These are phyloP conservation scores for Talaromyces funiculosus DNA, from an alignment of 2,329 filamentous ascomycete genomes.

Conservation along the genomic window DNA sequence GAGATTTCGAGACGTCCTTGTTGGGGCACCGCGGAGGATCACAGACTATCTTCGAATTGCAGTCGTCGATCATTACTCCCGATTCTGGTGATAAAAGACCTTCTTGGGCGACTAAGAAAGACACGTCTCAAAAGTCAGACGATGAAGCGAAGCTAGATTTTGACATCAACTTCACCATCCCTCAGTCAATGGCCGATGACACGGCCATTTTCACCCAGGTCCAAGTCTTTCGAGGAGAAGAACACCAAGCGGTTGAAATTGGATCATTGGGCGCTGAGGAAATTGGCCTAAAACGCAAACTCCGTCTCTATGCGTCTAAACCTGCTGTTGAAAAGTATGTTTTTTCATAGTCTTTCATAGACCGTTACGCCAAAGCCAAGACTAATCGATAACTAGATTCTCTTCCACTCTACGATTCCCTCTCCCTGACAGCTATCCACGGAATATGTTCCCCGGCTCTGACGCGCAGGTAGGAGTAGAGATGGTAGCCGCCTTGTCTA, in stretches of 20 bases:
- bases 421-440: slow-evolving; percentile 75
- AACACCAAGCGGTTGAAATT: slow-evolving; percentile 13
- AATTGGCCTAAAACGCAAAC: slow-evolving; percentile 24
- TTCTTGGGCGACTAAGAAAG: slow-evolving; percentile 9
- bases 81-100: slow-evolving; percentile 10
- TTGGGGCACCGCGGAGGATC: slow-evolving; percentile 55
- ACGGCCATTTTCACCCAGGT: slow-evolving; percentile 33
- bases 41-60: slow-evolving; percentile 70
- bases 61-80: slow-evolving; percentile 54
- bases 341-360: not conserved
- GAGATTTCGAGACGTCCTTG: slow-evolving; percentile 43
- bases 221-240: slow-evolving; percentile 27
- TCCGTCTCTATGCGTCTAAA: slow-evolving; percentile 29
- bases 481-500: slow-evolving; percentile 57
- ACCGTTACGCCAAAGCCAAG: not conserved
- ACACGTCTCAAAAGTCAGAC: slow-evolving; percentile 9
- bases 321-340: slow-evolving; percentile 30
- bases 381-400: slow-evolving; percentile 23
- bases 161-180: slow-evolving; percentile 36
- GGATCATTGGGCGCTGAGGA: slow-evolving; percentile 19
- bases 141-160: slow-evolving; percentile 25
- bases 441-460: slow-evolving; percentile 56
- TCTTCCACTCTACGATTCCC: slow-evolving; percentile 59
- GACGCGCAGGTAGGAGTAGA: slow-evolving; percentile 42
- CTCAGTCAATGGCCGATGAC: slow-evolving; percentile 20